These are phyloP conservation scores for Nitzschia palea DNA, from an alignment of 108 stramenopile species.

Conservation along the genomic window DNA sequence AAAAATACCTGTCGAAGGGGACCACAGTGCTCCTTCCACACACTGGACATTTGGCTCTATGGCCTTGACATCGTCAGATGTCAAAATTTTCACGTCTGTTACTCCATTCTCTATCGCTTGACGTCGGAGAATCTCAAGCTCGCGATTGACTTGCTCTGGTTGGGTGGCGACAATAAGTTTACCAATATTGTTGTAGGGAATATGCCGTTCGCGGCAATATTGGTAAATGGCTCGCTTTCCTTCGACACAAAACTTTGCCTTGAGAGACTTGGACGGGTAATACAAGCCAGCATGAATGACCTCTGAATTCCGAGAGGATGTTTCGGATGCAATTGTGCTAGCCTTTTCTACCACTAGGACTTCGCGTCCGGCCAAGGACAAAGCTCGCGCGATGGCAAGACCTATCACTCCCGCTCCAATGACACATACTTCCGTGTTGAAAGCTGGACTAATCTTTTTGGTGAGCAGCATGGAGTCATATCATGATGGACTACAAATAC, in stretches of 20 bases:
- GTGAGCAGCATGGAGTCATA: too few species aligned
- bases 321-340: conserved; percentile 53
- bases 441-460: conserved; percentile 10
- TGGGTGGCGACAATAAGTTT: conserved; percentile 80
- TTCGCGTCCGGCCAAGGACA: conserved; percentile 64
- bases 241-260: conserved; percentile 75
- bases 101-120: conserved; percentile 58
- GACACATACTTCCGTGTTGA: conserved; percentile 65
- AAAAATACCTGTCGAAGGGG: conserved; percentile 82
- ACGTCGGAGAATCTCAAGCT: conserved; percentile 8
- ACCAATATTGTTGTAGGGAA: conserved; percentile 56
- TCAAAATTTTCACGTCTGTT: conserved; percentile 52
- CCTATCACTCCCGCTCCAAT: conserved; percentile 88
- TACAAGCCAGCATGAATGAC: conserved; percentile 91
- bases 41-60: conserved; percentile 69
- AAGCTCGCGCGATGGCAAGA: conserved; percentile 61
- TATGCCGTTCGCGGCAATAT: conserved; percentile 56
- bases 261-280: conserved; percentile 59
- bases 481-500: not conserved
- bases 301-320: conserved; percentile 80
- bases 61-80: conserved; percentile 49
- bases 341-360: conserved; percentile 72
- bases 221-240: conserved; percentile 76
- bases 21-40: conserved; percentile 55
- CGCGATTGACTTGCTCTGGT: conserved; percentile 34